Conservation (phyloP, 805 yeast genomes). For the Phaffomyces opuntiae region DNA sequence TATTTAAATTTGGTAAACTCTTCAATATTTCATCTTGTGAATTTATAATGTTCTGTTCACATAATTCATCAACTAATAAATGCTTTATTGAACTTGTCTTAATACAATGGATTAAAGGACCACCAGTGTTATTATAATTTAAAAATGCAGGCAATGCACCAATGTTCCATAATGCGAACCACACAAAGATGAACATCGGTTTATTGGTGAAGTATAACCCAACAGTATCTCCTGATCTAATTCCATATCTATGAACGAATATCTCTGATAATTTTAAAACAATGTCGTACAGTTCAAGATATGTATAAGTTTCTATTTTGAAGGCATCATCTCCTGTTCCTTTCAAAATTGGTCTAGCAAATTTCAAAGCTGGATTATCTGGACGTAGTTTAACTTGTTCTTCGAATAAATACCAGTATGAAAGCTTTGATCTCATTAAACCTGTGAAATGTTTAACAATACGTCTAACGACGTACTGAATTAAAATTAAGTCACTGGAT, state of each 20-base stretch:
- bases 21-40: conserved; percentile 36
- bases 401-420: conserved; percentile 69
- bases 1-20: conserved; percentile 31
- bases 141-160: conserved; percentile 87
- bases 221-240: conserved; percentile 59
- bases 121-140: conserved; percentile 70
- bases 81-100: conserved; percentile 56
- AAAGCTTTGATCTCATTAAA: conserved; percentile 18
- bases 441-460: conserved; percentile 11
- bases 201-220: conserved; percentile 77
- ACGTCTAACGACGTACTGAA: conserved; percentile 17
- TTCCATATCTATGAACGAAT: conserved; percentile 54
- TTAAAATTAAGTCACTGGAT: conserved; percentile 11
- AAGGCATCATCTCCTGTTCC: conserved; percentile 48
- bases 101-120: conserved; percentile 74
- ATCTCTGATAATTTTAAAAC: conserved; percentile 61
- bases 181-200: conserved; percentile 69
- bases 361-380: conserved; percentile 52
- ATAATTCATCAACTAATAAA: conserved; percentile 70
- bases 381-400: conserved; percentile 41
- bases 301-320: conserved; percentile 56
- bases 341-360: conserved; percentile 32
- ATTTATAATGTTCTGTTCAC: conserved; percentile 44
- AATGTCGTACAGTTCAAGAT: conserved; percentile 58
- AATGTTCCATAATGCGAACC: conserved; percentile 86